These are phyloP conservation scores for Debaryomyces psychrophilus DNA, from an alignment of 1,139 yeast genomes.

Conservation along the genomic window DNA sequence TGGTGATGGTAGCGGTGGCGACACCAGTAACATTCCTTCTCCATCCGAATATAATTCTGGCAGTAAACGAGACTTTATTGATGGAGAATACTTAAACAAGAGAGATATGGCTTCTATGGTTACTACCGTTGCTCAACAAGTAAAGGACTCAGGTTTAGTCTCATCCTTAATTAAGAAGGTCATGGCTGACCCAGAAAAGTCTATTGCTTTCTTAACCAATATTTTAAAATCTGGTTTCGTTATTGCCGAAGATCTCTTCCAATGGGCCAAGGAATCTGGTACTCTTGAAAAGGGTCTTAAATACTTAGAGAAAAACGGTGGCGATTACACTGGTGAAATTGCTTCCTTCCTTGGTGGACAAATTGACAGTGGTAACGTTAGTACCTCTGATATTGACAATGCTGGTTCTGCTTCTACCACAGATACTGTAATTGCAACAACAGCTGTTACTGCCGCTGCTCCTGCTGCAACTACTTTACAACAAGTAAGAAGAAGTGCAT, in stretches of 20 bases:
- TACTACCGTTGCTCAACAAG: conserved; percentile 29
- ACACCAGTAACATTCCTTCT: conserved; percentile 6
- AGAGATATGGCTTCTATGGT: conserved; percentile 41
- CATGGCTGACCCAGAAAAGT: conserved; percentile 40
- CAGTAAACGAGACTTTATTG: conserved; percentile 11
- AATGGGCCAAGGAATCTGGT: conserved; percentile 46
- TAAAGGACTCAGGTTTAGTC: conserved; percentile 43
- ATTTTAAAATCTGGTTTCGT: conserved; percentile 41
- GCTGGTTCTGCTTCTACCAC: conserved; percentile 26
- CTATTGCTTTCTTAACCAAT: conserved; percentile 37
- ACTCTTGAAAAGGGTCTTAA: conserved; percentile 35
- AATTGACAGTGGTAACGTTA: conserved; percentile 26
- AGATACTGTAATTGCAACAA: background rate
- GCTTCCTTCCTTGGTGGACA: conserved; percentile 30
- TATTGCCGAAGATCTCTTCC: conserved; percentile 38
- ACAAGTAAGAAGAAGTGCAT: conserved; percentile 26
- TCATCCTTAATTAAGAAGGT: conserved; percentile 36
- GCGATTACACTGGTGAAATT: conserved; percentile 32
- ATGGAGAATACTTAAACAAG: conserved; percentile 35
- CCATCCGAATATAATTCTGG: conserved; percentile 3
- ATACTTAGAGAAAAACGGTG: conserved; percentile 37
- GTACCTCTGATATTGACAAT: conserved; percentile 31
- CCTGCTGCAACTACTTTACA: conserved; percentile 18
- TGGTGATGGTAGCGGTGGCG: conserved; percentile 18
- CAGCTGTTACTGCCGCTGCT: conserved; percentile 10